Evolutionary conservation across 768 basidiomycete genomes (phyloP).

Genomic region (Gelatoporia subvermispora): DNA sequence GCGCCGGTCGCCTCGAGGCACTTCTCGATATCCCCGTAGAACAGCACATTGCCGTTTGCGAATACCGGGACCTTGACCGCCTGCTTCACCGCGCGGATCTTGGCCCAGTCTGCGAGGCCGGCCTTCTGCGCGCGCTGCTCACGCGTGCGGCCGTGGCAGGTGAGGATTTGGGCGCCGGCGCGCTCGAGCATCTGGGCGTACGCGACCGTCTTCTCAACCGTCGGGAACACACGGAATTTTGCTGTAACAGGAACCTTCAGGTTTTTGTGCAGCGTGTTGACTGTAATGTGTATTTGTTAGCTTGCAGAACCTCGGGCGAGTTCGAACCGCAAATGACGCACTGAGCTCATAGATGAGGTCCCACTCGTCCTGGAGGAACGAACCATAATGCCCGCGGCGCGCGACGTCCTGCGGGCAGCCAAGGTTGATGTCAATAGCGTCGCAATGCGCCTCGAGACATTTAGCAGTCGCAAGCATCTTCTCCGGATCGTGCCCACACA

Average conservation of each 20-base stretch:
- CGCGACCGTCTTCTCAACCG: constrained; percentile 80
- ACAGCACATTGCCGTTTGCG: constrained; percentile 94
- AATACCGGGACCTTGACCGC: constrained; percentile 91
- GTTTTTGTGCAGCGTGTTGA: constrained; percentile 80
- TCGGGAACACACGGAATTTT: constrained; percentile 90
- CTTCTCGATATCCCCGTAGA: constrained; percentile 71
- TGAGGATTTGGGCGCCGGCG: constrained; percentile 92
- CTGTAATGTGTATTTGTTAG: constrained; percentile 35
- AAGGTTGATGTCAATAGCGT: constrained; percentile 92
- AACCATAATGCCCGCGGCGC: constrained; percentile 78
- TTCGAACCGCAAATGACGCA: constrained; percentile 35
- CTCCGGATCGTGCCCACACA: constrained; percentile 88
- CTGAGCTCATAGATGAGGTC: constrained; percentile 78
- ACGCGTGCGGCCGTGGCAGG: constrained; percentile 86
- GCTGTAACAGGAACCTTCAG: constrained; percentile 92
- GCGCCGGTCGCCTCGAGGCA: constrained; percentile 84
- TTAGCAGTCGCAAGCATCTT: constrained; percentile 74
- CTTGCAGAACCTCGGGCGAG: not conserved
- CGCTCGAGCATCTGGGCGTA: constrained; percentile 96
- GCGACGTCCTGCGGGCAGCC: constrained; percentile 97
- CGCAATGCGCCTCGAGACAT: constrained; percentile 72
- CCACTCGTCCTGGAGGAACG: constrained; percentile 95
- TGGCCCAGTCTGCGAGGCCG: constrained; percentile 83
- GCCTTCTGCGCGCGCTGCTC: constrained; percentile 88
- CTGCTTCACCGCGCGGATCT: constrained; percentile 87